Base-by-base conservation (phyloP, 2,329 filamentous ascomycete species). In the Magnaporthiopsis incrustans region DNA sequence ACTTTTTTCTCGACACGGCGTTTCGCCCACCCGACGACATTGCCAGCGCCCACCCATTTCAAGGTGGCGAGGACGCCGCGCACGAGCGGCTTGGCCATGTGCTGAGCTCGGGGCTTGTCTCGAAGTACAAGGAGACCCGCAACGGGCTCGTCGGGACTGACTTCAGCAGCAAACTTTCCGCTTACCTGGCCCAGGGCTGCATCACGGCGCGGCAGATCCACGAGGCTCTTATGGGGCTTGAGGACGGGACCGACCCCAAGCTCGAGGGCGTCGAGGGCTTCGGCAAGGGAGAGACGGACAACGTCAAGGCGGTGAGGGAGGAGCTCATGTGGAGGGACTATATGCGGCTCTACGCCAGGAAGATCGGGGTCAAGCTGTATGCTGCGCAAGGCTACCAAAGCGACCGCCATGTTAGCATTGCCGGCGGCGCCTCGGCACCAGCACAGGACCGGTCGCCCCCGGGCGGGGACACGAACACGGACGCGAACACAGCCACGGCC, bases 321-420 rank as follows among this genome's bases (percentile, higher is more conserved):
- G 89, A 94, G 70, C 78, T 95, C 0, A 74, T 94, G 0, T 92
- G 89, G 90, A 79, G 90, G 57, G 91, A 94, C 70, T 94, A 93
- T 70, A 92, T 94, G 87, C 82, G 89, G 1, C 81, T 94, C 0
- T 91, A 88, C 71, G 87, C 85, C 7, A 81, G 82, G 38, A 93
- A 93, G 69, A 92, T 90, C 67, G 83, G 84, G 0, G 71, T 74
- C 22, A 83, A 82, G 27, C 80, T 94, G 25, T 94, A 91, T 72
- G 76, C 78, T 15, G 74, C 88, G 1, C 79, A 81, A 5, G 90
- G 91, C 0, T 58, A 59, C n/a, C n/a, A 38, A 1, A 4, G n/a
- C 12, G 26, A 11, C 11, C 27, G 26, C n/a, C 27, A n/a, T 30
- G 57, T 30, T 4, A 30, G 25, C 4, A 18, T 30, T n/a, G 30